phyloP scores from a whole-genome alignment of 2,329 filamentous ascomycete genomes.

The Fusarium multiceps region DNA sequence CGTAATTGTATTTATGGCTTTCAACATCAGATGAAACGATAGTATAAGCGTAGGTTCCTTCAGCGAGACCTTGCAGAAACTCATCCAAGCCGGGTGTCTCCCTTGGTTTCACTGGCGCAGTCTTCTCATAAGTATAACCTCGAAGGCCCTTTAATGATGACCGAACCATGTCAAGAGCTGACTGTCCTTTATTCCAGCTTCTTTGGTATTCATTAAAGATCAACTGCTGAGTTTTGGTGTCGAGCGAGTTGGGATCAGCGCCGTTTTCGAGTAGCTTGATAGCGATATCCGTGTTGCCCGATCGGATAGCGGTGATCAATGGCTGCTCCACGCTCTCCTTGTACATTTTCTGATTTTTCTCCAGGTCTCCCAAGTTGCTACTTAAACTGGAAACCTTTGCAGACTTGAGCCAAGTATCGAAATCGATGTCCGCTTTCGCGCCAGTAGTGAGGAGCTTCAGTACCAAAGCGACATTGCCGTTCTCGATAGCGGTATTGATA shows the following conservation, averaged over 20 bases:
- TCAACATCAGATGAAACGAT: conserved; percentile 56
- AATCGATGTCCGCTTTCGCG: conserved; percentile 68
- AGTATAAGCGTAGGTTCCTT: conserved; percentile 72
- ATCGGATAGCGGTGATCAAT: conserved; percentile 68
- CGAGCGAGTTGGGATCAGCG: conserved; percentile 72
- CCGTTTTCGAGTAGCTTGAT: conserved; percentile 70
- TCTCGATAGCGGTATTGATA: conserved; percentile 68
- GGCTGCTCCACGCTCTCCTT: conserved; percentile 68
- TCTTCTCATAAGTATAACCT: conserved; percentile 52
- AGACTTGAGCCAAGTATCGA: conserved; percentile 72
- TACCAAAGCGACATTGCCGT: conserved; percentile 64
- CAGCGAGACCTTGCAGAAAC: conserved; percentile 62
- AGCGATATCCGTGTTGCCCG: conserved; percentile 58
- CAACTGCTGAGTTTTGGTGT: conserved; percentile 52
- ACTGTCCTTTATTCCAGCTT: conserved; percentile 54
- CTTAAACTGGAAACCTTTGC: conserved; percentile 57
- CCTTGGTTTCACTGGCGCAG: conserved; percentile 37
- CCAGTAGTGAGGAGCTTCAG: conserved; percentile 72
- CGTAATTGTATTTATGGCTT: conserved; percentile 47
- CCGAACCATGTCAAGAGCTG: conserved; percentile 71
- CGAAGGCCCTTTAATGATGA: conserved; percentile 62
- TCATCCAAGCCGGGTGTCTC: conserved; percentile 57
- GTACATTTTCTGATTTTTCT: conserved; percentile 63
- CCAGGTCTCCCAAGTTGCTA: conserved; percentile 51
- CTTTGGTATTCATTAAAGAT: conserved; percentile 50